phyloP scores from a whole-genome alignment of 176 grass and related monocot species.

The Carex scoparia region DNA sequence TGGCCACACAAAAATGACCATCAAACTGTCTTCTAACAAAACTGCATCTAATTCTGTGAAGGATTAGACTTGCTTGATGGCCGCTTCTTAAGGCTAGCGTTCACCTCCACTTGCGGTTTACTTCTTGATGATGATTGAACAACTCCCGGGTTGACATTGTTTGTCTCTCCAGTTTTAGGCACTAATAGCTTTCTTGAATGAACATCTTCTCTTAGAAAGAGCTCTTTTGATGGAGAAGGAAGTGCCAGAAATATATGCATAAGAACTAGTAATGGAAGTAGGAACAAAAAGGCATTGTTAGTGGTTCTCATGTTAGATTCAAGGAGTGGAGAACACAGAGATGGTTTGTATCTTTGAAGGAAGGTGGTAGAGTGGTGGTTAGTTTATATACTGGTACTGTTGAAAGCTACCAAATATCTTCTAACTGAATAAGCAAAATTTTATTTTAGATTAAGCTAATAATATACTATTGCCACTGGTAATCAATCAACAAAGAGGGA shows the following conservation, averaged over 20 bases:
- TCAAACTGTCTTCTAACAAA: slow-evolving; percentile 8
- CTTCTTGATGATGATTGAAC: not conserved
- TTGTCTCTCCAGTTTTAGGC: not conserved
- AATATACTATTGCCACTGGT: slow-evolving; percentile 6
- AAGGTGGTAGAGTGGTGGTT: not conserved
- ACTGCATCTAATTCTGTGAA: slow-evolving; percentile 8
- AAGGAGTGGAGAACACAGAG: not conserved
- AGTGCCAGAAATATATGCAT: slow-evolving; percentile 12
- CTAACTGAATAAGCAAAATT: not conserved
- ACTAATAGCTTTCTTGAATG: slow-evolving; percentile 17
- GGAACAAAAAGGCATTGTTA: not conserved
- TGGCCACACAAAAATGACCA: not conserved
- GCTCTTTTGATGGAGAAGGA: slow-evolving; percentile 12
- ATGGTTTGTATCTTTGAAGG: slow-evolving; percentile 16
- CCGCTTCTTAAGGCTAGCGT: slow-evolving; percentile 4
- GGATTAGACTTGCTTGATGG: slow-evolving; percentile 19
- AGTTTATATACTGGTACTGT: not conserved
- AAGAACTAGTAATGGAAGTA: not conserved
- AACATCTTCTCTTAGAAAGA: not conserved
- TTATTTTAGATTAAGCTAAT: not conserved
- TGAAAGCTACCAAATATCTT: slow-evolving; percentile 12
- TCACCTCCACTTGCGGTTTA: slow-evolving; percentile 12
- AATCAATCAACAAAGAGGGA: not conserved
- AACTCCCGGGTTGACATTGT: not conserved
- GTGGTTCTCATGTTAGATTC: slow-evolving; percentile 11